Base-by-base conservation (phyloP, 345 rosid species). In the Boechera retrofracta region DNA sequence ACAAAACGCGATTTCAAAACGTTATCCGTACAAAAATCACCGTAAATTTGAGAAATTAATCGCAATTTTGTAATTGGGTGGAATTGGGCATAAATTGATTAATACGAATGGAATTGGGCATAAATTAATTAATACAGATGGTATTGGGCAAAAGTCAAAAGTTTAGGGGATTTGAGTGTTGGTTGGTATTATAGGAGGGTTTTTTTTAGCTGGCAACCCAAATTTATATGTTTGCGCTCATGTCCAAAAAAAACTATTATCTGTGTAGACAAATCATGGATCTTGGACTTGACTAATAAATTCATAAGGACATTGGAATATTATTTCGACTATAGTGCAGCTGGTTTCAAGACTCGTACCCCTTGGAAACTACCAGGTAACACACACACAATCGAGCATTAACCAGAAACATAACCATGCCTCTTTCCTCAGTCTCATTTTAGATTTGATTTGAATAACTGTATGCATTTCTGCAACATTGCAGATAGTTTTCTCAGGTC, bases 231-330 rank as follows among this genome's bases (percentile, higher is more conserved):
- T 10, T 59, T 75, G 6, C 2, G 58, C 32, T 58, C 9, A 49
- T 61, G 63, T 36, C 51, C 7, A 60, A 31, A 6, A 33, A 58
- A n/a, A 32, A 56, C 35, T 4, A 15, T 9, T 10, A 18, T 64
- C 6, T 31, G 18, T 71, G 33, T 74, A 91, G 98, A 67, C 39
- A 89, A 85, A 88, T 89, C 59, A 39, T 33, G 45, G 82, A 72
- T 7, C 73, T 93, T 45, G 97, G 92, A 77, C 89, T 93, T 77
- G 32, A 85, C 21, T 21, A 88, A 93, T 29, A 82, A 88, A 77
- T 93, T 93, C 86, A 75, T 89, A 6, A 74, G 91, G 55, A 91
- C 94, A 9, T 93, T 95, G 97, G 97, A 89, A 73, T 93, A 90
- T 41, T 93, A 93, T 71, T 93, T 89, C 35, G 93, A 90, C 55